Evolutionary conservation across 352 stramenopile species (phyloP).

Genomic region (Thraustotheca clavata): DNA sequence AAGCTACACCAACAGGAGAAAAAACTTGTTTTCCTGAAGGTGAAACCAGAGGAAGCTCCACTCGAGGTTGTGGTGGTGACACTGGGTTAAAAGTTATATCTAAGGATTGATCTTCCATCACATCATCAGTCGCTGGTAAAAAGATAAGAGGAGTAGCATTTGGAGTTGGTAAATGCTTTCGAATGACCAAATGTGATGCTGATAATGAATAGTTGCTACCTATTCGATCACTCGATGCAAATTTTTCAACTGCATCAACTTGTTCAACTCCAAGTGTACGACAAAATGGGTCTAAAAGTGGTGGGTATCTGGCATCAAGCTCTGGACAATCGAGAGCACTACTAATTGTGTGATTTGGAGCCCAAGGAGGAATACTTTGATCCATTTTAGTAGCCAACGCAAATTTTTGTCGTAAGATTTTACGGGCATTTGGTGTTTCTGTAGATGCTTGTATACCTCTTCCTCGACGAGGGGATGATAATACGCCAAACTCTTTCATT

Average conservation of each 20-base stretch:
- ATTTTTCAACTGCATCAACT: slow-evolving; percentile 41
- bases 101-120: neutral
- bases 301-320: slow-evolving; percentile 19
- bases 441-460: too few relatives aligned
- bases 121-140: neutral
- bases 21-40: slow-evolving; percentile 15
- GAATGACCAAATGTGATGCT: slow-evolving; percentile 35
- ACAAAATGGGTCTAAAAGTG: slow-evolving; percentile 56
- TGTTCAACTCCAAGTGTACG: slow-evolving; percentile 66
- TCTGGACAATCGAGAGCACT: neutral
- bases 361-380: too few relatives aligned
- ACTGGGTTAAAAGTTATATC: neutral
- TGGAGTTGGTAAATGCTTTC: slow-evolving; percentile 23
- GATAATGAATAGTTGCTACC: slow-evolving; percentile 53
- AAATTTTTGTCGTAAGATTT: too few relatives aligned
- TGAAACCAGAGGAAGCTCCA: slow-evolving; percentile 5
- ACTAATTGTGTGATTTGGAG: too few relatives aligned
- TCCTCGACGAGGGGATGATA: too few relatives aligned
- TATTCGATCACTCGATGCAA: slow-evolving; percentile 65
- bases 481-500: too few relatives aligned
- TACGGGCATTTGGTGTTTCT: too few relatives aligned
- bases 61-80: neutral
- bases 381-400: too few relatives aligned
- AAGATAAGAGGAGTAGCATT: neutral
- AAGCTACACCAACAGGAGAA: neutral